Evolutionary conservation across 371 early-diverging fungal genomes (phyloP), one percentile per base, ranked within the genome.

Genomic region (Mortierella sp.): DNA sequence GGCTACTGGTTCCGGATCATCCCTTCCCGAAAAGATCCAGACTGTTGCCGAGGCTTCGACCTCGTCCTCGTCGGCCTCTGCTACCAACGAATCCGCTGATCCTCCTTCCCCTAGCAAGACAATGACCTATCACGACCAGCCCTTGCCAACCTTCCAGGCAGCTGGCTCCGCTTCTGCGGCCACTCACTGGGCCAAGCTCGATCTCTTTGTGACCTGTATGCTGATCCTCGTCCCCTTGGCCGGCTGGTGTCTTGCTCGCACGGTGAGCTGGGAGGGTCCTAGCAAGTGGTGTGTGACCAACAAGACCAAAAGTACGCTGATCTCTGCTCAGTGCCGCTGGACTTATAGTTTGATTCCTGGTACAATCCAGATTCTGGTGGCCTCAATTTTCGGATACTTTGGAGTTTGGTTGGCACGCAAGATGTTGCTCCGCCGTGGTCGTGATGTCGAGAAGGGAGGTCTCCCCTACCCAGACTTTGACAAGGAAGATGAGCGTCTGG

Each of bases 121-220:
- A n/a, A 63, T 74, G 67, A 67, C 74, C 45, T 74, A 74, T 57
- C 12, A 57, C 25, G 61, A 74, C 49, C 74, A 60, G 8, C 57
- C 60, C 14, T 31, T 74, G 47, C 74, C 74, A 17, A 74, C 74
- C 2, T 74, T 74, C 68, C 74, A 74, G 24, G 74, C 67, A 45
- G 27, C 59, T 1, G 51, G 60, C 47, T 67, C 68, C 28, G 51
- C 59, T 37, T 41, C 63, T 8, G 60, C 67, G 10, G 55, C 74
- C 0, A 67, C 63, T n/a, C 63, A 58, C 14, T 63, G 63, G 68
- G 74, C 74, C 53, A 74, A 57, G 47, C 53, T 74, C n/a, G 74
- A 74, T 13, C 39, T 74, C 21, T 49, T 60, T 24, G 43, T 60
- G 14, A 67, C 74, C 37, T 58, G 49, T 43, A 47, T 63, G 9